These are phyloP conservation scores for Boletellus ananiceps DNA, from an alignment of 768 basidiomycete genomes.

Conservation along the genomic window DNA sequence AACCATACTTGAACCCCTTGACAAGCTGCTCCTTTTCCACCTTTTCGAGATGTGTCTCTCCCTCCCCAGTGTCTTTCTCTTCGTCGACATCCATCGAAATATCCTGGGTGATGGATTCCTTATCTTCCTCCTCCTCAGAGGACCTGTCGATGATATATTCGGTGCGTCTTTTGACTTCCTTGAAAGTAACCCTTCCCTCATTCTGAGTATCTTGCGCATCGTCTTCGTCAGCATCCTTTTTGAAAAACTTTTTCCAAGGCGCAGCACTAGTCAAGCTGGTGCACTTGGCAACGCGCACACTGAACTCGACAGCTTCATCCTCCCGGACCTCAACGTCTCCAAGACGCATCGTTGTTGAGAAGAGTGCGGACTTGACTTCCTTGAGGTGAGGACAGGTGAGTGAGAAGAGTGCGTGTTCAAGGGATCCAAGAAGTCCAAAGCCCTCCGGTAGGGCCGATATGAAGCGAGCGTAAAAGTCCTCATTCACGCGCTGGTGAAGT, in stretches of 20 bases:
- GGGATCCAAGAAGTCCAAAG: constrained; percentile 27
- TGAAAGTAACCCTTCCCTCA: constrained; percentile 33
- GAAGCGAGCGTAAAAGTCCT: constrained; percentile 61
- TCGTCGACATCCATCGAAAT: constrained; percentile 22
- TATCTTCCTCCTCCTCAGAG: constrained; percentile 30
- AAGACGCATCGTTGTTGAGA: constrained; percentile 64
- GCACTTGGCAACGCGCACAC: constrained; percentile 74
- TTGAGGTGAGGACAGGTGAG: constrained; percentile 54
- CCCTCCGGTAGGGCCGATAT: constrained; percentile 32
- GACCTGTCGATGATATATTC: constrained; percentile 57
- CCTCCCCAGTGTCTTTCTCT: constrained; percentile 32
- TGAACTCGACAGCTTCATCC: constrained; percentile 72
- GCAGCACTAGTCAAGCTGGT: constrained; percentile 68
- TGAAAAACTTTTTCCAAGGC: constrained; percentile 60
- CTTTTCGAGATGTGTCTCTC: constrained; percentile 41
- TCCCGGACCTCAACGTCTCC: constrained; percentile 66
- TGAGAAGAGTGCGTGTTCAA: constrained; percentile 27
- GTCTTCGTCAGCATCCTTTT: constrained; percentile 25
- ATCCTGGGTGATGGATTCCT: constrained; percentile 12
- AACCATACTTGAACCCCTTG: constrained; percentile 84
- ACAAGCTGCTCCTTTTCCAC: constrained; percentile 79
- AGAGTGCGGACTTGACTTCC: constrained; percentile 59
- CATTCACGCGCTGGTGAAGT: constrained; percentile 57
- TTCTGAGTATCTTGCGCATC: constrained; percentile 26
- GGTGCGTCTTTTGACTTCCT: constrained; percentile 39